phyloP scores from a whole-genome alignment of 73 alveolate genomes.

The Breviolum minutum region DNA sequence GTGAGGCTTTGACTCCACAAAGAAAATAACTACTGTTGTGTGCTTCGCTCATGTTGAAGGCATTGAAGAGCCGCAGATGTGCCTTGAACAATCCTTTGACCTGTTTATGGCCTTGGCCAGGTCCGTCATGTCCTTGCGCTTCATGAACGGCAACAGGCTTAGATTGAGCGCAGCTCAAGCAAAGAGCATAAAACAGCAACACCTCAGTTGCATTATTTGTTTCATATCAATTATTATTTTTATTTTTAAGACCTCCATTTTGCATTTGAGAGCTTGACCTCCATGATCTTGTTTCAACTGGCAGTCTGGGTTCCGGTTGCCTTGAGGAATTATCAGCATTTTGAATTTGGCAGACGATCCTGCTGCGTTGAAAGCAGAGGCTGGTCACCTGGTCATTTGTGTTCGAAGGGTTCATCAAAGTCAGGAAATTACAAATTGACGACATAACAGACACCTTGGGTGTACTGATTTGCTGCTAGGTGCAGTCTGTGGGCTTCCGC shows the following conservation, averaged over 20 bases:
- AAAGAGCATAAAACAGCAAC: too few species aligned
- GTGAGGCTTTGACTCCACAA: neutral
- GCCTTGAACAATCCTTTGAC: too few species aligned
- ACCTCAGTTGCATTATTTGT: too few species aligned
- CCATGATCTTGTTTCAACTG: too few species aligned
- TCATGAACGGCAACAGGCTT: conserved; percentile 42
- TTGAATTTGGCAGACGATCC: conserved; percentile 31
- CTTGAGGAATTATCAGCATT: conserved; percentile 1
- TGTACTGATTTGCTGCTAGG: neutral
- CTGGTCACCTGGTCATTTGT: neutral
- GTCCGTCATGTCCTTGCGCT: conserved; percentile 87
- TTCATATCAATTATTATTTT: too few species aligned
- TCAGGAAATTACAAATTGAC: neutral
- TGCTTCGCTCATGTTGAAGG: neutral
- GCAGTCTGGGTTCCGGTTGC: too few species aligned
- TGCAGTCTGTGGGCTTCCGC: conserved; percentile 55
- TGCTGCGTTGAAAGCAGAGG: conserved; percentile 45
- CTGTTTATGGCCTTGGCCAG: neutral
- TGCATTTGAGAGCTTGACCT: too few species aligned
- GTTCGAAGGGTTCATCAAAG: neutral
- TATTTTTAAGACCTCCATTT: too few species aligned
- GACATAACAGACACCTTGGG: too few species aligned
- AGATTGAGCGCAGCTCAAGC: neutral
- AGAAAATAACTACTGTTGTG: neutral
- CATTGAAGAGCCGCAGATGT: neutral